Evolutionary conservation across 495 filamentous ascomycete genomes (phyloP), one percentile per base, ranked within the genome.

Genomic region (Neurospora tetrasperma): DNA sequence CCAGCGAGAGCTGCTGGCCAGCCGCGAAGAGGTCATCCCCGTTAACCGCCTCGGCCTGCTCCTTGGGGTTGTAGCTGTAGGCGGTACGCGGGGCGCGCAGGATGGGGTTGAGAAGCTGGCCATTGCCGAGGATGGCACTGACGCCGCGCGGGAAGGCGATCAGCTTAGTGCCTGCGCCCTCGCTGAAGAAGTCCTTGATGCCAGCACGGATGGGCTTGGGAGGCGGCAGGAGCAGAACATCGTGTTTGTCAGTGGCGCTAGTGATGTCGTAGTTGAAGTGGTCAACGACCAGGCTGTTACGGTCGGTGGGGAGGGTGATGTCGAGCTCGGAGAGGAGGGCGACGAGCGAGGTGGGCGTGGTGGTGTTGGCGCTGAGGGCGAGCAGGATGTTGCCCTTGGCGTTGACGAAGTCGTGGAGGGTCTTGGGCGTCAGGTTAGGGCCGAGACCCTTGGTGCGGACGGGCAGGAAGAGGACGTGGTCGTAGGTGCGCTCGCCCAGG

Each of bases 21-120:
- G 89, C 90, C 38, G 90, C 93, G 82, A 94, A 94, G 71, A 93
- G 90, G 71, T 97, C 94, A 66, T 88, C 86, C 3, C 43, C 18
- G 3, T 5, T 44, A 35, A 92, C 84, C 16, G 83, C 80, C 62
- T 90, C 89, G 42, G 84, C 79, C 74, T 97, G 93, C 73, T 98
- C 94, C 86, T 96, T 96, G 42, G 94, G 91, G 82, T 96, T 97
- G 85, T 97, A 98, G 78, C 88, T 91, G 84, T 99, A 99, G 76
- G 94, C 91, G 42, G 94, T 96, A 74, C 84, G 82, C 40, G 92
- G 90, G 75, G 93, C 95, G 74, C 88, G 88, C 70, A 99, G 83
- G 75, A 99, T 88, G 42, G 96, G 93, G 41, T 90, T 86, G 46
- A 98, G 83, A 1, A 97, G 88, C 76, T 88, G 89, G 72, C 88